Base-by-base conservation (phyloP, 2,329 filamentous ascomycete species). In the Cephalotrichum gorgonifer region DNA sequence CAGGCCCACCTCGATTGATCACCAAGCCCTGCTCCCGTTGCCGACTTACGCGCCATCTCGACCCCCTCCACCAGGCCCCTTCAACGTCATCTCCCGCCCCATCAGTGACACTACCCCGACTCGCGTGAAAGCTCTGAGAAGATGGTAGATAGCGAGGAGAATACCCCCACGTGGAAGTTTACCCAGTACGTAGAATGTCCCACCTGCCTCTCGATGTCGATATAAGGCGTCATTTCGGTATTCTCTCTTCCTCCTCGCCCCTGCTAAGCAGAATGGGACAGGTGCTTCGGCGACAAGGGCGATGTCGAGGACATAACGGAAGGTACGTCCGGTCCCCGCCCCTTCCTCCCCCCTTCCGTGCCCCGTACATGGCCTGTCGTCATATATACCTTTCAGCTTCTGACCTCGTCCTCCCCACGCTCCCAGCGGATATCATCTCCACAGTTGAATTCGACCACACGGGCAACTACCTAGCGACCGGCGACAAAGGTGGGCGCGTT, bases 231-330 rank as follows among this genome's bases (percentile, higher is more conserved):
- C 25, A 47, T 44, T 26, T 39, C 11, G 11, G 12, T 35, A 17
- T 25, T n/a, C 25, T 41, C 22, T 27, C 28, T 5, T 41, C 26
- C 53, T n/a, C 50, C 48, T 31, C 48, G 41, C 39, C 27, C 46
- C 45, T 26, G 31, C 58, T 54, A 52, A 47, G 39, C 11, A 4
- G 25, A 43, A 28, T 17, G 14, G 11, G 51, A 52, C 62, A 97
- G 91, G 75, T 97, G 93, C 76, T 98, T 98, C 72, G 93, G 93
- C 70, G 93, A 98, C 74, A 98, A 98, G 74, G 93, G 93, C 60
- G 93, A 98, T 74, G 91, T 98, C 57, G 93, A 97, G 70, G 90
- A 96, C 68, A 96, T 96, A 67, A 96, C 90, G 70, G 90, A 96
- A 84, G 87, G 88, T 90, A 75, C 60, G 69, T 38, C 20, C n/a